Base-by-base conservation (phyloP, 2,329 filamentous ascomycete genomes). In the Aureobasidium sp. region DNA sequence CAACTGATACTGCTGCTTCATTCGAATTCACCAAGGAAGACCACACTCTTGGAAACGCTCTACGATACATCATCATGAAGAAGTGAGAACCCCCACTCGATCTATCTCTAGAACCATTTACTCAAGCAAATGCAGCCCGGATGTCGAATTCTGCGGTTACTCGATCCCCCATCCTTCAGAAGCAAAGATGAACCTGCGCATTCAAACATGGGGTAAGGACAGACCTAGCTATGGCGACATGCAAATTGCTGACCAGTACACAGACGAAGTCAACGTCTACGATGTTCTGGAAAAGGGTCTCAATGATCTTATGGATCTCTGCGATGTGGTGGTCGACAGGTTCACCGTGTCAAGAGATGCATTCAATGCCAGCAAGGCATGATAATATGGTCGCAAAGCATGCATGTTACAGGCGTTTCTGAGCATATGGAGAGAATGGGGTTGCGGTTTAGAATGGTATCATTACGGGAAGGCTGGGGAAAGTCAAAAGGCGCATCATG, bases 91-190 rank as follows among this genome's bases (percentile, higher is more conserved):
- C 8, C 9, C 9, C 24, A 29, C 9, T 15, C 24, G 4, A 50
- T 44, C 8, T 54, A 22, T 24, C 44, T 19, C 17, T 15, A 12
- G 15, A 14, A 17, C 6, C 17, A 31, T n/a, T 4, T 5, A 40
- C 62, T 65, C 6, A 64, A 33, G 35, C 31, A 22, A 31, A 12
- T 59, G 59, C 66, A 97, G 93, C 74, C 93, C 94, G 33, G 86
- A 94, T 66, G 94, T 99, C 64, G 94, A 99, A 74, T 97, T 99
- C 77, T 97, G 94, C 76, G 94, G 93, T 64, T 99, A 99, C 76
- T 90, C 93, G 8, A 97, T 99, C 64, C 94, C 94, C 33, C 94
- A 99, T 76, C 94, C 94, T 56, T 96, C 92, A 42, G 94, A 99
- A 76, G 80, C 87, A 44, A 94, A 96, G 77, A 96, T 99, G 93